A percentile compares a stretch with the other conserved stretches of the same genome.
phyloP scores from a whole-genome alignment of 2,329 filamentous ascomycete genomes.

The Calonectria hongkongensis region DNA sequence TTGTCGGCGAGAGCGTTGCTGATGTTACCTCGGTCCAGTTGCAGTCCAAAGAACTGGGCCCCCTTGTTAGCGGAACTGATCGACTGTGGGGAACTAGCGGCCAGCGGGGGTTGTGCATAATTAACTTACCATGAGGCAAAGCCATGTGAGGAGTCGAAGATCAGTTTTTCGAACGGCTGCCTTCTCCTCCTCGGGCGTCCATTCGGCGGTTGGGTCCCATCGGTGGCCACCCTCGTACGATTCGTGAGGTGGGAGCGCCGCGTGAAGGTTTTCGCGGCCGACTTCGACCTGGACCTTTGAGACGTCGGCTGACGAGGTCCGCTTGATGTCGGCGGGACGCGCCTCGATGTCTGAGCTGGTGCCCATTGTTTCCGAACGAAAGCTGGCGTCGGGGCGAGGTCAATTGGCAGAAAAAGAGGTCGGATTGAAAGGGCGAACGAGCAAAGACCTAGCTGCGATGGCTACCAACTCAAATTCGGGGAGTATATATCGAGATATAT shows the following conservation, averaged over 20 bases:
- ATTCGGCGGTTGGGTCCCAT: conserved; percentile 64
- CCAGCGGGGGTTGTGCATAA: background rate
- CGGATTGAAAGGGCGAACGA: conserved; percentile 23
- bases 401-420: conserved; percentile 10
- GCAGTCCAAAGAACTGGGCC: conserved; percentile 74
- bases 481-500: conserved; percentile 50
- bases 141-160: conserved; percentile 62
- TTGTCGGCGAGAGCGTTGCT: conserved; percentile 78
- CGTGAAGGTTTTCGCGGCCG: conserved; percentile 62
- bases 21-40: conserved; percentile 79
- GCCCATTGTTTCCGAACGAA: conserved; percentile 43
- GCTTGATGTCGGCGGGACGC: conserved; percentile 51
- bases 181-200: conserved; percentile 75
- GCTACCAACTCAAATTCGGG: conserved; percentile 36
- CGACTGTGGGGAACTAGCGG: conserved; percentile 27
- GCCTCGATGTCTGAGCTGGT: conserved; percentile 55
- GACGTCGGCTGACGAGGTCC: conserved; percentile 50
- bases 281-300: conserved; percentile 56
- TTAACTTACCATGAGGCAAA: conserved; percentile 64
- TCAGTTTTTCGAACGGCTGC: conserved; percentile 73
- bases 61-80: conserved; percentile 45
- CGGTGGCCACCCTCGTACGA: conserved; percentile 65
- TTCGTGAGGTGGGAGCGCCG: conserved; percentile 54
- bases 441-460: conserved; percentile 29
- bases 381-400: background rate